phyloP scores from a whole-genome alignment of 2,329 filamentous ascomycete genomes.

The Byssothecium circinans region DNA sequence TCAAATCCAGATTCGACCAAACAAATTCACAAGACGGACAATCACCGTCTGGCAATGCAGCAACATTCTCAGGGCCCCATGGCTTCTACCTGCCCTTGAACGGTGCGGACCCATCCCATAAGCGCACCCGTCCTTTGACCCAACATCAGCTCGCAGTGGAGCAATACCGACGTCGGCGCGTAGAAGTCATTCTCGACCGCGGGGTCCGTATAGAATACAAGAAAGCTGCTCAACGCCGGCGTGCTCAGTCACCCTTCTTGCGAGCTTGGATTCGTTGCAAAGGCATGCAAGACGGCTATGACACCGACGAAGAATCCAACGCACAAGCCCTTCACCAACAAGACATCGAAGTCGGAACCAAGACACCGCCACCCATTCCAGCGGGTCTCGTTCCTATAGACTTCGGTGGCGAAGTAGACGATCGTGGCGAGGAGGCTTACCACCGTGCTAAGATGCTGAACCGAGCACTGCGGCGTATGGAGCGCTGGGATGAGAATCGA shows the following conservation, averaged over 20 bases:
- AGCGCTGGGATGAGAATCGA: constrained; percentile 64
- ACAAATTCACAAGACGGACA: constrained; percentile 36
- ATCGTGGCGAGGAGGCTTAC: constrained; percentile 74
- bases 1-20: constrained; percentile 40
- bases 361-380: constrained; percentile 38
- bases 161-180: constrained; percentile 73
- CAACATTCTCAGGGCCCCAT: constrained; percentile 54
- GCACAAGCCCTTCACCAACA: constrained; percentile 42
- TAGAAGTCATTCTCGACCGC: constrained; percentile 80
- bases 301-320: constrained; percentile 47
- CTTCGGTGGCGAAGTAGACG: constrained; percentile 61
- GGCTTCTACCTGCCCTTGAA: constrained; percentile 55
- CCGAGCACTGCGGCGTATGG: constrained; percentile 65
- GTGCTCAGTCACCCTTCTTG: constrained; percentile 66
- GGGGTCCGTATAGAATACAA: constrained; percentile 69
- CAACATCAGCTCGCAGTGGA: constrained; percentile 82
- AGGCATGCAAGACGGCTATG: constrained; percentile 48
- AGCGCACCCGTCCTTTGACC: constrained; percentile 72
- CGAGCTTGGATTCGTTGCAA: constrained; percentile 67
- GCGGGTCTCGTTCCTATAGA: constrained; percentile 63
- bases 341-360: constrained; percentile 31
- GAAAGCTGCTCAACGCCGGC: constrained; percentile 62
- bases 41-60: constrained; percentile 34
- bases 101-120: constrained; percentile 50
- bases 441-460: constrained; percentile 68